A percentile compares a stretch with the other conserved stretches of the same genome.
Evolutionary conservation across 805 yeast species (phyloP).

Genomic region (Teunomyces aglyptinius): DNA sequence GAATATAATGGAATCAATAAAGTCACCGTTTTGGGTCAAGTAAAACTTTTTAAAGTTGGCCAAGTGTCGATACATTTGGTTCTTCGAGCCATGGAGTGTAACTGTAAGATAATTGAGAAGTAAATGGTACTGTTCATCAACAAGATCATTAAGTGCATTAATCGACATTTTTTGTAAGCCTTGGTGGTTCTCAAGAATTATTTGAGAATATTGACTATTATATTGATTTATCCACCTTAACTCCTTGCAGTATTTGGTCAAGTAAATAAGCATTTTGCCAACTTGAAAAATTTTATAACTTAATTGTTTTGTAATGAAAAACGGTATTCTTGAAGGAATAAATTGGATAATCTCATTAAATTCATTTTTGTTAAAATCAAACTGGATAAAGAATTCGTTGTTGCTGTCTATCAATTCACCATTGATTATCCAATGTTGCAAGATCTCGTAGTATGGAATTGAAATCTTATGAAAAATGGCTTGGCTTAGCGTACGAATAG

Average conservation of each 20-base stretch:
- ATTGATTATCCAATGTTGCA: slow-evolving; percentile 64
- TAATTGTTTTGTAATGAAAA: slow-evolving; percentile 35
- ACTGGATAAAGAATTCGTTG: slow-evolving; percentile 61
- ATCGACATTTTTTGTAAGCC: slow-evolving; percentile 36
- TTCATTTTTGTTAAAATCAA: slow-evolving; percentile 26
- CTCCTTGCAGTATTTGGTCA: slow-evolving; percentile 66
- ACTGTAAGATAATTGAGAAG: slow-evolving; percentile 51
- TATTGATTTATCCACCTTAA: slow-evolving; percentile 57
- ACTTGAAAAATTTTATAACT: slow-evolving; percentile 55
- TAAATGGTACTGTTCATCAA: slow-evolving; percentile 48
- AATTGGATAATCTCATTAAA: slow-evolving; percentile 35
- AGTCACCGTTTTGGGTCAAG: slow-evolving; percentile 77
- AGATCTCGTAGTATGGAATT: slow-evolving; percentile 58
- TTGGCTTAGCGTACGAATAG: slow-evolving; percentile 43
- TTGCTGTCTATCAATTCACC: slow-evolving; percentile 59
- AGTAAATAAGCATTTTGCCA: slow-evolving; percentile 69
- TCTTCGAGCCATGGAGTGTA: slow-evolving; percentile 46
- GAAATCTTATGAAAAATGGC: slow-evolving; percentile 46
- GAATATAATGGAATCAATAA: slow-evolving; percentile 61
- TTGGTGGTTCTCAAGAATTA: slow-evolving; percentile 27
- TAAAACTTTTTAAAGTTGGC: slow-evolving; percentile 61
- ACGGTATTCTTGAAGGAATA: slow-evolving; percentile 43
- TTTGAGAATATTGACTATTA: slow-evolving; percentile 30
- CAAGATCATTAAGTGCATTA: slow-evolving; percentile 32
- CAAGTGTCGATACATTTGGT: slow-evolving; percentile 53